Conservation (phyloP, 2,329 filamentous ascomycete species). For the Beauveria bassiana region DNA sequence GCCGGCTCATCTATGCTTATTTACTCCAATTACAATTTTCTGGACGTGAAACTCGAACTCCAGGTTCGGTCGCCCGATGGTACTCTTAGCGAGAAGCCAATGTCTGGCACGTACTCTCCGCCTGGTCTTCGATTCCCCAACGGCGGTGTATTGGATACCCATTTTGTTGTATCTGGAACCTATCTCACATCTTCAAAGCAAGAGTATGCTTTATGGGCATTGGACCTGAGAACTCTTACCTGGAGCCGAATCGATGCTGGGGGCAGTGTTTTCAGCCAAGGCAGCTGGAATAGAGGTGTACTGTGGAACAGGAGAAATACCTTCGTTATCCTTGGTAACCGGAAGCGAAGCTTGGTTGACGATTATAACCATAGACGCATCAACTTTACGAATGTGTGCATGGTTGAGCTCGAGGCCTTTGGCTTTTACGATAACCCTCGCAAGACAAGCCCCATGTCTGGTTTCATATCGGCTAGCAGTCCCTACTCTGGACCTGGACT, state of each 20-base stretch:
- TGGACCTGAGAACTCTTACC: slow-evolving; percentile 78
- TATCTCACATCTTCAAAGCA: slow-evolving; percentile 97
- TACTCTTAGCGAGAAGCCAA: slow-evolving; percentile 74
- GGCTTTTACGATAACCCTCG: slow-evolving; percentile 95
- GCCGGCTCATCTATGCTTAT: slow-evolving; percentile 76
- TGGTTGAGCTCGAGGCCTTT: slow-evolving; percentile 95
- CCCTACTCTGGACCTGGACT: slow-evolving; percentile 51
- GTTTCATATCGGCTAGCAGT: slow-evolving; percentile 76
- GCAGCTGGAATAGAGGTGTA: slow-evolving; percentile 94
- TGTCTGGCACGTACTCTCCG: slow-evolving; percentile 80
- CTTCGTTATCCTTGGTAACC: slow-evolving; percentile 90
- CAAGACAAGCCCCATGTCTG: slow-evolving; percentile 67
- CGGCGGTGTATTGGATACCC: slow-evolving; percentile 87
- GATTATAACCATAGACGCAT: slow-evolving; percentile 97
- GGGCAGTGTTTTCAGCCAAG: slow-evolving; percentile 88
- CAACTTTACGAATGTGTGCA: slow-evolving; percentile 93
- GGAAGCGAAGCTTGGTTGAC: slow-evolving; percentile 87
- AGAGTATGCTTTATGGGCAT: slow-evolving; percentile 93
- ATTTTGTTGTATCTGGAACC: slow-evolving; percentile 95
- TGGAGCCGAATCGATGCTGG: slow-evolving; percentile 97
- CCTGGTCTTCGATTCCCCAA: slow-evolving; percentile 93
- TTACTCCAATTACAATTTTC: slow-evolving; percentile 98
- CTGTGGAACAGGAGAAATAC: slow-evolving; percentile 90
- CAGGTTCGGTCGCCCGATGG: slow-evolving; percentile 84
- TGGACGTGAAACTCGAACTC: slow-evolving; percentile 92